These are phyloP conservation scores for Amanita molliuscula DNA, from an alignment of 768 basidiomycete genomes.

Conservation along the genomic window DNA sequence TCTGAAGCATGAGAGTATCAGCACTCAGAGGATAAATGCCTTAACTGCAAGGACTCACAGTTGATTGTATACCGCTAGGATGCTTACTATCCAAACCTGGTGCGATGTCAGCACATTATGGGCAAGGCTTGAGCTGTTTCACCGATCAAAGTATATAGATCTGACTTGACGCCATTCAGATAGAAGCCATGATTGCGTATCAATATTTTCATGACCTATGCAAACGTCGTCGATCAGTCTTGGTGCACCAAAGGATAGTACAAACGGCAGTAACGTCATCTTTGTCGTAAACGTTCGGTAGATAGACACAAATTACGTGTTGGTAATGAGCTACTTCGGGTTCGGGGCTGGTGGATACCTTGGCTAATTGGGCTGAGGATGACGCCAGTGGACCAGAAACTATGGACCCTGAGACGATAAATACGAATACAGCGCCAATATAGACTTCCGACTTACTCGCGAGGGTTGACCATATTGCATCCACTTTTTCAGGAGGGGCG, in stretches of 20 bases:
- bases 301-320: slow-evolving; percentile 62
- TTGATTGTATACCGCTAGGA: slow-evolving; percentile 59
- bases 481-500: slow-evolving; percentile 49
- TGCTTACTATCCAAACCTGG: slow-evolving; percentile 71
- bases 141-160: slow-evolving; percentile 60
- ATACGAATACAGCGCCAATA: neutral
- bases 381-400: slow-evolving; percentile 50
- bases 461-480: slow-evolving; percentile 50
- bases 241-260: neutral
- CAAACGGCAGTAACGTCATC: slow-evolving; percentile 27
- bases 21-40: slow-evolving; percentile 1
- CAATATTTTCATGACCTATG: slow-evolving; percentile 59
- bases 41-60: slow-evolving; percentile 27
- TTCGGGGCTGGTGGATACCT: slow-evolving; percentile 56
- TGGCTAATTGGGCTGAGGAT: slow-evolving; percentile 45
- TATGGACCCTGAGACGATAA: slow-evolving; percentile 39
- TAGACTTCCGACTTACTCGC: slow-evolving; percentile 33
- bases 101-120: neutral
- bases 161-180: slow-evolving; percentile 60
- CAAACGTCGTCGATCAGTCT: slow-evolving; percentile 25
- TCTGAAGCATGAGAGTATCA: slow-evolving; percentile 23
- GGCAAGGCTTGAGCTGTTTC: slow-evolving; percentile 3
- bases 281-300: slow-evolving; percentile 65
- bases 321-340: slow-evolving; percentile 37
- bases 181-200: slow-evolving; percentile 55